Evolutionary conservation across 192 early-diverging fungal genomes (phyloP), one percentile per base, ranked within the genome.

Genomic region (Geosiphon pyriformis): DNA sequence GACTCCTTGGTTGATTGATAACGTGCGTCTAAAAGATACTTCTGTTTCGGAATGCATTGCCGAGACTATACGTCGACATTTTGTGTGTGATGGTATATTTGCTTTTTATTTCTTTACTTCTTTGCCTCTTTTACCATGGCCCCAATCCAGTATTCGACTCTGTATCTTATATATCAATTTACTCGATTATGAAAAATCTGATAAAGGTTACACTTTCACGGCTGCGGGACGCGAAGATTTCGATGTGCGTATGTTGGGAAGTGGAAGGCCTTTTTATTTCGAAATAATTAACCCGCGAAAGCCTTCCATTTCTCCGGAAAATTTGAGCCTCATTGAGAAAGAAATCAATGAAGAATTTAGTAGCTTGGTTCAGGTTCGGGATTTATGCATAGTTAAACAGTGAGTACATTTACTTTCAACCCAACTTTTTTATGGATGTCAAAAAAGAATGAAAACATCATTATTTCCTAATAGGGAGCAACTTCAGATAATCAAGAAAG

Each of bases 181-280:
- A 63, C 3, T 27, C 26, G n/a, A 35, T 22, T 25, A 15, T 37
- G 2, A 56, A 4, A 31, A 53, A 72, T 27, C 20, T 27, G 60
- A 26, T 70, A 10, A 35, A 75, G 83, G 71, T 34, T 90, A 86
- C 73, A 94, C 90, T 60, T 88, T 98, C 71, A 81, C 84, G 1
- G 85, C 86, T 0, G 85, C 94, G 4, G 95, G 95, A 15, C 85
- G 94, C 22, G 95, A 98, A 70, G 95, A 98, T 74, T 87, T 88
- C 4, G 92, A 98, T 74, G 95, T 98, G 23, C 83, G 92, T n/a
- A 95, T 94, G 92, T 76, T 98, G 30, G 93, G 92, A 34, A 78
- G 80, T 33, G 95, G 95, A 23, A 77, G 95, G 18, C 95, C 95
- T 12, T 98, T 95, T 78, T 96, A 93, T 68, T 69, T 94, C 25